A percentile compares a stretch with the other conserved stretches of the same genome.
Evolutionary conservation across 768 basidiomycete genomes (phyloP).

Genomic region (Mycena galericulata): DNA sequence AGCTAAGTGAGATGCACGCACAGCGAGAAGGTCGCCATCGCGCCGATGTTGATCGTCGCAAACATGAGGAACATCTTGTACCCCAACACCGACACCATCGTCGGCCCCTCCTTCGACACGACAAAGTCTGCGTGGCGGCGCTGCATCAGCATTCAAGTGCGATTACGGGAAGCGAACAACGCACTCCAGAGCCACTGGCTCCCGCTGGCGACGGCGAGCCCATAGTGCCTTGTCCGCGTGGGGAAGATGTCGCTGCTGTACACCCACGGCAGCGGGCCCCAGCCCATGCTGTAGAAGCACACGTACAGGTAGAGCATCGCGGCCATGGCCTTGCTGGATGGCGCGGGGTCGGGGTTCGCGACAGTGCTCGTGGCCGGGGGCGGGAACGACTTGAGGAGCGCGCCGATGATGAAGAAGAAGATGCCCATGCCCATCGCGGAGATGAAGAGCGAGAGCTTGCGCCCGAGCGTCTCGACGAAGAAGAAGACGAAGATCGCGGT

Average conservation of each 20-base stretch:
- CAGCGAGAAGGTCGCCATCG: constrained; percentile 77
- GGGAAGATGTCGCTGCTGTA: constrained; percentile 90
- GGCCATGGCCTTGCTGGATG: constrained; percentile 84
- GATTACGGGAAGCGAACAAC: constrained; percentile 42
- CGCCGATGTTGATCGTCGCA: constrained; percentile 77
- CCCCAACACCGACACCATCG: constrained; percentile 67
- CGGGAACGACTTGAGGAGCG: constrained; percentile 84
- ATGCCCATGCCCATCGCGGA: constrained; percentile 84
- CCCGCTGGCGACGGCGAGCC: constrained; percentile 77
- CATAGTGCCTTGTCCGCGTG: constrained; percentile 87
- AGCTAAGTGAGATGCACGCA: constrained; percentile 48
- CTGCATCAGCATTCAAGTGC: no score
- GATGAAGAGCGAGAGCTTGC: constrained; percentile 76
- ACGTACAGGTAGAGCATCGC: constrained; percentile 90
- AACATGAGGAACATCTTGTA: constrained; percentile 87
- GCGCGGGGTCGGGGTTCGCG: constrained; percentile 52
- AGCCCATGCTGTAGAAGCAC: constrained; percentile 89
- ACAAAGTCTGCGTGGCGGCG: constrained; percentile 68
- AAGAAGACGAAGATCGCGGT: constrained; percentile 76
- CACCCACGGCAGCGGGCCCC: constrained; percentile 73
- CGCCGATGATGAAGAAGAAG: constrained; percentile 87
- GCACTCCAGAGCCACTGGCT: constrained; percentile 88
- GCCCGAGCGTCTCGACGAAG: constrained; percentile 75
- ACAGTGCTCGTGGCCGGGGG: constrained; percentile 48
- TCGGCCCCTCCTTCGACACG: constrained; percentile 77